Base-by-base conservation (phyloP, 345 rosid species). In the Dipteronia sinensis region DNA sequence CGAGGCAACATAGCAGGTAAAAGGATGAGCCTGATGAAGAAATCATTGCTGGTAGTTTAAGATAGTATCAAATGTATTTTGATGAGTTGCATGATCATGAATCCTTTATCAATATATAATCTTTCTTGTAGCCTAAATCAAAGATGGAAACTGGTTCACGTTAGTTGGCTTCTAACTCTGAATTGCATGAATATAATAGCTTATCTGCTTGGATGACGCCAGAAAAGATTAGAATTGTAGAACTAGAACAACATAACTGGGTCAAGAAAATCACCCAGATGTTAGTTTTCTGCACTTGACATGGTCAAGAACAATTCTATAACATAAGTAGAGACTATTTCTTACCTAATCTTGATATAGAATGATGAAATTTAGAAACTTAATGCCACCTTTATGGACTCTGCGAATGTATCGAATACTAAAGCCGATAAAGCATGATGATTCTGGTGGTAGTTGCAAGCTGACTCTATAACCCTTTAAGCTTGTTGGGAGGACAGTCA, bases 41-140 rank as follows among this genome's bases (percentile, higher is more conserved):
- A 71, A 49, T 40, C 89, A 87, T 86, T 7, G 77, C 71, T 17
- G 29, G 8, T 51, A 25, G 59, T 16, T 15, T 22, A 69, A 20
- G 72, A 22, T 20, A 69, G 58, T 47, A 22, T 49, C 72, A 51
- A 49, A 49, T 58, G 58, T 66, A 2, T 22, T 78, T 42, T 75
- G 49, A 13, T 38, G 16, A 62, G 16, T 64, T 71, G 69, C 44
- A 65, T 62, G 76, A 74, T 51, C 65, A 31, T 59, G 73, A 29
- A 62, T 76, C 65, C 76, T 71, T 64, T 38, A 51, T 79, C 61
- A 76, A 68, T 69, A 49, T 72, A 46, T 78, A 72, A 29, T 19
- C 38, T 7, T 44, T 34, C 34, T 31, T 3, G 34, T 31, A 31
- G 34, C 3, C 6, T 2, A 0, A 31, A 31, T 23, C 2, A 31